Conservation (phyloP, 2,329 filamentous ascomycete genomes). For the Diaporthe eres region DNA sequence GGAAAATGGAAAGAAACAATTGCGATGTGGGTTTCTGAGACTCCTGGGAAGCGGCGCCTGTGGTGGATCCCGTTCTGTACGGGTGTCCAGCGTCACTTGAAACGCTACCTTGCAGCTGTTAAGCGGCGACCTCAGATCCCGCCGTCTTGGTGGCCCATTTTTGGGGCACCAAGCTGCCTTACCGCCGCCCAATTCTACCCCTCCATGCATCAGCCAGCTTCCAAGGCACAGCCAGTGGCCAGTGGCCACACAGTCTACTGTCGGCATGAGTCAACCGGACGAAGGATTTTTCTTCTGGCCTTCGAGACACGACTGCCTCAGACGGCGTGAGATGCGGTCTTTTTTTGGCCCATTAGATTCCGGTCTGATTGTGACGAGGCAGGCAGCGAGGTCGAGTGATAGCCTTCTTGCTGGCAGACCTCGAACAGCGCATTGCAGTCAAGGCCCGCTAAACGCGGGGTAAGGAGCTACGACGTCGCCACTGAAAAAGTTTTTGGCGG, state of each 20-base stretch:
- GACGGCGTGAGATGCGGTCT: conserved; percentile 13
- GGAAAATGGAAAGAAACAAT: neutral
- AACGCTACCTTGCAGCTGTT: conserved; percentile 36
- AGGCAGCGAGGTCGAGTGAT: conserved; percentile 1
- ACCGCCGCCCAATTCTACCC: conserved; percentile 39
- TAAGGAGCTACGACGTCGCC: conserved; percentile 33
- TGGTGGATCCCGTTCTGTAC: neutral
- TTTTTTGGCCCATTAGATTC: neutral
- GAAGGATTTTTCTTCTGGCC: conserved; percentile 23
- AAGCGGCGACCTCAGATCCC: conserved; percentile 28
- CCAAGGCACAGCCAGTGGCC: conserved; percentile 29
- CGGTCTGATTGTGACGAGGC: neutral
- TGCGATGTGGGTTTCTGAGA: no score
- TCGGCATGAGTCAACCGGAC: conserved; percentile 37
- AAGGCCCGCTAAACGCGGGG: conserved; percentile 36
- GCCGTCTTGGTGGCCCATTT: conserved; percentile 36
- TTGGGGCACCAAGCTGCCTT: conserved; percentile 37
- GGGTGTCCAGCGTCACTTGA: conserved; percentile 2
- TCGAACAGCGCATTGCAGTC: conserved; percentile 27
- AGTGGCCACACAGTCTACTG: conserved; percentile 25
- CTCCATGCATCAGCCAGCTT: conserved; percentile 39
- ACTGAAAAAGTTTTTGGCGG: conserved; percentile 38
- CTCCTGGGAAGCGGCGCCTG: no score
- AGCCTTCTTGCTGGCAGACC: neutral
- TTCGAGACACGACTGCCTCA: neutral